Base-by-base conservation (phyloP, 2,329 filamentous ascomycete genomes). In the Paecilomyces niveus region DNA sequence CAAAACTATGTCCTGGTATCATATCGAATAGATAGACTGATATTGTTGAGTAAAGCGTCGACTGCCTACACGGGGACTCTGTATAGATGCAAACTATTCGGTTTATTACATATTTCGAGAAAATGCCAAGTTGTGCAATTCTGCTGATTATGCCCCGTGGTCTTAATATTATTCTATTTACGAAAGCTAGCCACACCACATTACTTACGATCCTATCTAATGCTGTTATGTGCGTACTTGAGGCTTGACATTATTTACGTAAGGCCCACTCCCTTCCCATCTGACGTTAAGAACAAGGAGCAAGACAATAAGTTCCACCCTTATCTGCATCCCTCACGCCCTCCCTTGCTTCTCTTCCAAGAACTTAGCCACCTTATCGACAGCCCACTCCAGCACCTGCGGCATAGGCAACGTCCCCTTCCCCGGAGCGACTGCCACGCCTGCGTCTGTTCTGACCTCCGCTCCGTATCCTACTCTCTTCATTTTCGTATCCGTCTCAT, bases 351-450 rank as follows among this genome's bases (percentile, higher is more conserved):
- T 49, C 35, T 50, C 54, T 33, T 64, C 61, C 13, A 70, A 64
- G 55, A 63, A 65, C 18, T 69, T 69, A 68, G 89, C 80, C 18
- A 92, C 71, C 54, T 77, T 75, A 56, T 85, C 81, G 1, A 90
- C 87, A 1, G 85, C 85, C 89, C 89, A 92, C 55, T 79, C 77
- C 62, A 92, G 73, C 31, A 85, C 81, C 57, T 80, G 78, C 62
- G 78, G 78, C 81, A 92, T 86, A 59, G 84, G 81, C 8, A 80
- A 75, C 67, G 86, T 81, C 21, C 81, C 76, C 11, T 73, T 78
- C 1, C 74, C 72, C 58, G 84, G 81, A 15, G 82, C 83, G 62
- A 77, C 69, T 53, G 62, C 58, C 18, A 76, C 70, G 24, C 74
- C 74, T 35, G 68, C 64, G 84, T 71, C 54, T 80, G 89, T 73